Base-by-base conservation (phyloP, 805 yeast species). In the Saccharomycodes ludwigii region DNA sequence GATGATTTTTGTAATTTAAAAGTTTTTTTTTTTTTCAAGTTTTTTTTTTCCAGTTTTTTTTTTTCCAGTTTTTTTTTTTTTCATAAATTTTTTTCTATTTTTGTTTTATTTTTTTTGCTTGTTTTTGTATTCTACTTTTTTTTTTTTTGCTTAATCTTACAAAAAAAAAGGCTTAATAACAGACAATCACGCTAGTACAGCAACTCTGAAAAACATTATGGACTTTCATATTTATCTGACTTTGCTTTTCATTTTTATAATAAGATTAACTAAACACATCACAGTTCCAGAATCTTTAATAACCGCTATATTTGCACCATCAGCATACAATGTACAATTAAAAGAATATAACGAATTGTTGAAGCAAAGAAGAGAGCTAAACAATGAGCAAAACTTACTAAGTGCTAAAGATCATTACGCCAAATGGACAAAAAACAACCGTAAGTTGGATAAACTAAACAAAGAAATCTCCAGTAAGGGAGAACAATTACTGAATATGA, bases 321-420 rank as follows among this genome's bases (percentile, higher is more conserved):
- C 56, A 5, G 57, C 62, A 5, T 64, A 64, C 7, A 57, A 62
- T 35, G 41, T 51, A 10, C 39, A 47, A 9, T 42, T 57, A 21
- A 36, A 47, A 11, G 40, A 50, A 23, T 44, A 66, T 17, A 44
- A 50, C 11, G 35, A 40, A 3, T 44, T 60, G 32, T 60, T 65
- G 33, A 42, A 47, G 6, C 68, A 78, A 39, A 68, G 75, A 30
- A 49, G 53, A 11, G 52, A 57, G 13, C 47, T 73, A 15, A 62
- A 68, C 41, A 61, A 58, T 10, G 71, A 75, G 43, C 68, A 84
- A 38, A 61, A 71, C 19, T 40, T 63, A 2, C 69, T 85, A 7
- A 71, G 83, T 34, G 88, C 96, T 2, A 95, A 88, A 54, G 96
- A 91, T 51, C 76, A 91, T 46, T 91, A 88, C 53, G 95, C 96